Base-by-base conservation (phyloP, 2,329 filamentous ascomycete genomes). In the Aspergillus caelatus region DNA sequence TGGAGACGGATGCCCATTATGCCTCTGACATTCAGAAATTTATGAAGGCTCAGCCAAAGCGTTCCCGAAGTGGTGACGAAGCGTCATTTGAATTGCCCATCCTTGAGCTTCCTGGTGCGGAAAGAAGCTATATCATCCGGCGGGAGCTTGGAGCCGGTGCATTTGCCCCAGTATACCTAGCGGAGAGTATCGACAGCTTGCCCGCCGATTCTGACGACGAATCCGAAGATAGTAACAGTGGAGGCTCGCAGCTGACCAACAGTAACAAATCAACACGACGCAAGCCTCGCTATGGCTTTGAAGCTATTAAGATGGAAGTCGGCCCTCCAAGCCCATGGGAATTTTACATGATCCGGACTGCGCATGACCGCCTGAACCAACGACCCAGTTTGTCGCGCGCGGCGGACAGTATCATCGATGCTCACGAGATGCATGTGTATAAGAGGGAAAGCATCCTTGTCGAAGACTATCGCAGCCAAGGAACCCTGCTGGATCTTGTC, bases 111-210 rank as follows among this genome's bases (percentile, higher is more conserved):
- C 83, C 87, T 0, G 87, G 87, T 45, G 84, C 86, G 2, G 80
- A 85, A 26, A 83, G 88, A 45, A 86, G 85, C 48, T 99, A 97
- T 77, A 90, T 87, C 1, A 79, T 98, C 62, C 92, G 91, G 73
- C 88, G 90, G 57, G 93, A 98, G 75, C 87, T 99, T 14, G 95
- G 95, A 1, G 92, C 93, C 32, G 95, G 95, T 10, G 95, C 95
- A 0, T 99, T 96, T 78, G 95, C 94, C 0, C 94, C 95, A 0
- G 95, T 99, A 3, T 99, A 97, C 75, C 86, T 99, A 0, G 90
- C 94, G 9, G 92, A 97, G 73, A 87, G 85, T 69, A 90, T 90
- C 70, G 85, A 87, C n/a, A 80, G 80, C 0, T 4, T 82, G 11
- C 67, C 68, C 7, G 75, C 73, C 7, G 75, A 77, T 58, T 75